Evolutionary conservation across 1,284 basidiomycete species (phyloP).

Genomic region (Ganoderma boninense): DNA sequence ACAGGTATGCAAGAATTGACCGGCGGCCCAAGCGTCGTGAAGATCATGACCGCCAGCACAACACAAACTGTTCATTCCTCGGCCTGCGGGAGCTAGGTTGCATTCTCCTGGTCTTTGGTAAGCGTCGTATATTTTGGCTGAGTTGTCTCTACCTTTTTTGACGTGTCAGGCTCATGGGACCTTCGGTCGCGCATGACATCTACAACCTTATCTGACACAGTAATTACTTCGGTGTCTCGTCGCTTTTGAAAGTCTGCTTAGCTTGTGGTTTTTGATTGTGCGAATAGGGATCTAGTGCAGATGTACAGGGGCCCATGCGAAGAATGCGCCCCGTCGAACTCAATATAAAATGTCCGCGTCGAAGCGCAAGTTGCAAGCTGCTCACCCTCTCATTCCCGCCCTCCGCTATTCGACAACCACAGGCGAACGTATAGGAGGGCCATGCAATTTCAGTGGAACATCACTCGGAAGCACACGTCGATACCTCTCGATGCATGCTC

Average conservation of each 20-base stretch:
- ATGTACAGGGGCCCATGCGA: background rate
- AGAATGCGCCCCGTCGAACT: background rate
- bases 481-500: background rate
- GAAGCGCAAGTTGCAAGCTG: background rate
- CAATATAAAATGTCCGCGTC: background rate
- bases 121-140: background rate
- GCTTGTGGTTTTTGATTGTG: background rate
- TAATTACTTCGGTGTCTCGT: background rate
- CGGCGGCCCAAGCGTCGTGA: background rate
- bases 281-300: background rate
- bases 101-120: background rate
- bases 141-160: background rate
- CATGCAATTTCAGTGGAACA: background rate
- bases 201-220: background rate
- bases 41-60: too few species aligned
- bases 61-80: background rate
- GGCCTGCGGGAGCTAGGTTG: background rate
- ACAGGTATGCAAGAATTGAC: background rate
- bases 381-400: background rate
- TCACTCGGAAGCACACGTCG: background rate
- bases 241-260: background rate
- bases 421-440: background rate
- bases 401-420: background rate
- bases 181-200: background rate
- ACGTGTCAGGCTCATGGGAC: background rate